Evolutionary conservation across 176 grass and related monocot species (phyloP), one percentile per base, ranked within the genome.

Genomic region (Hordeum marinum): DNA sequence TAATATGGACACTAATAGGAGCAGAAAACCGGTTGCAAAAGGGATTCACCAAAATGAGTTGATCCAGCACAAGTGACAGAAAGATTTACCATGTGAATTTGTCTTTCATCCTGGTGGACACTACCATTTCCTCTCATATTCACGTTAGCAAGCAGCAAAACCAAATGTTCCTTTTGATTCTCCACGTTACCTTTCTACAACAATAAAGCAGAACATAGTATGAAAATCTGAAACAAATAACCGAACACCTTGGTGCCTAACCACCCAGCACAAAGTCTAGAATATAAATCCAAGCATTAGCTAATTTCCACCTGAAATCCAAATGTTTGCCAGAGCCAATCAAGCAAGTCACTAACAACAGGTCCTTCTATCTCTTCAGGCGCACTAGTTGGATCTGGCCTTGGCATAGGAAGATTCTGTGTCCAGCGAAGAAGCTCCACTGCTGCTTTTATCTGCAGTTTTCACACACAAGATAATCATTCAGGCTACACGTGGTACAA

Each of bases 101-200:
- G 72, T 72, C 79, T 29, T 55, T 63, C 39, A 64, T 11, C 81
- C 27, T 87, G 82, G 52, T 48, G 43, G 26, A 1, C 13, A 82
- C 27, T 58, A 59, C 29, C 57, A 62, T 1, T 13, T 12, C 58
- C 52, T 77, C 91, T 96, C 77, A 92, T 87, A 82, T 92, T 84
- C 62, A 99, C 89, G 79, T 99, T 99, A 79, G 91, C 93, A 85
- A 99, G 91, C 54, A 99, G 86, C 84, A 99, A 89, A 94, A 99
- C 94, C 91, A 99, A 91, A 84, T 99, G 97, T 57, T 99, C 97
- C 75, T 90, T 92, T 88, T 99, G 97, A 91, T 99, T 99, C 27
- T 94, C 94, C 58, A 96, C 88, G 82, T 96, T 99, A 27, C 92
- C 94, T 94, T 88, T 94, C 97, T 99, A 85, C 67, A 87, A 32